A percentile compares a stretch with the other conserved stretches of the same genome.
Conservation (phyloP, 257 asterid genomes). For the Knoxia roxburghii region DNA sequence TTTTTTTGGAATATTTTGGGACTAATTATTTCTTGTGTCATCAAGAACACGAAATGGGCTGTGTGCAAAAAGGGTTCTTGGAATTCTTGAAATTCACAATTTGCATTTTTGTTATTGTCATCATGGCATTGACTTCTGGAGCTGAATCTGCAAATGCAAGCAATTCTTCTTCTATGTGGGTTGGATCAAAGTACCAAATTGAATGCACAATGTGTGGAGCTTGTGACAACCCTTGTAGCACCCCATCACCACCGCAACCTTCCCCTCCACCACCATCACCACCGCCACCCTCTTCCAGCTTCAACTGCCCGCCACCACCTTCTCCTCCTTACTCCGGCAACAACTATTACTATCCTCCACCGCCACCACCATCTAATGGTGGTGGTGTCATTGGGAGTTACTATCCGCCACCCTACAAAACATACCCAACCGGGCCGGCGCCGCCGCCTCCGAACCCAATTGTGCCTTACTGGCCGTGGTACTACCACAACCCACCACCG, state of each 20-base stretch:
- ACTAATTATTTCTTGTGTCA: too few relatives aligned
- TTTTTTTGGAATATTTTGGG: too few relatives aligned
- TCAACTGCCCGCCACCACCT: constrained; percentile 72
- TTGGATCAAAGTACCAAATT: constrained; percentile 76
- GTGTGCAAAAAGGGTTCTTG: background rate
- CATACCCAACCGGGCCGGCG: constrained; percentile 46
- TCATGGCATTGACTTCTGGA: constrained; percentile 22
- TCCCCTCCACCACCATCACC: constrained; percentile 37
- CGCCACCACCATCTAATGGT: constrained; percentile 43
- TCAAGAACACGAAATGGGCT: constrained; percentile 50
- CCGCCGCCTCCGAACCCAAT: constrained; percentile 95
- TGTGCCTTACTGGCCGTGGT: constrained; percentile 81
- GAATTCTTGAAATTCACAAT: constrained; percentile 22
- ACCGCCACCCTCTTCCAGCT: constrained; percentile 27
- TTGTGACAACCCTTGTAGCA: constrained; percentile 85
- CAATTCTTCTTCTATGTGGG: constrained; percentile 37
- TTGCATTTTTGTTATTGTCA: constrained; percentile 8
- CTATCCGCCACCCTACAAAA: constrained; percentile 40
- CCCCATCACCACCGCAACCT: constrained; percentile 70
- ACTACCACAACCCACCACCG: constrained; percentile 63
- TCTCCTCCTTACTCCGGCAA: constrained; percentile 42
- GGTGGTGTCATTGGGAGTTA: constrained; percentile 27
- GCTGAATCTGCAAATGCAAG: constrained; percentile 11
- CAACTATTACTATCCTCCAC: constrained; percentile 58
- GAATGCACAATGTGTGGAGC: constrained; percentile 94